Evolutionary conservation across 805 yeast species (phyloP), one percentile per base, ranked within the genome.

Genomic region (Wickerhamomyces tratensis): DNA sequence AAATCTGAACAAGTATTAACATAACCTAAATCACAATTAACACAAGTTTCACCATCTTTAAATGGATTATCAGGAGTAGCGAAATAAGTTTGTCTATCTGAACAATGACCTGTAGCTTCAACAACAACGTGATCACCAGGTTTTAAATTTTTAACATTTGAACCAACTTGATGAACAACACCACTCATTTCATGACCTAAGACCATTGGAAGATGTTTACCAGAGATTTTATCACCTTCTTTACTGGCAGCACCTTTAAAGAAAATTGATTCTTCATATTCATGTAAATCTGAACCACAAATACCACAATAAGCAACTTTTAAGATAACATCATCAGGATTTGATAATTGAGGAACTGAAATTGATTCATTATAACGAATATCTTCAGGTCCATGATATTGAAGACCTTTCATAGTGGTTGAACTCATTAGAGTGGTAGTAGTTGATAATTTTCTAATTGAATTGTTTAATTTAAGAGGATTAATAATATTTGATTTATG

Each of bases 161-260:
- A 62, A 46, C 77, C 77, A 51, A 64, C 53, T 34, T 65, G 73
- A 39, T 71, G 75, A 42, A 72, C 76, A 20, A 67, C 64, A 53
- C 77, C 77, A 36, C 75, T 74, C 58, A 76, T 76, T 57, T 72
- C 77, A 58, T 72, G 77, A 50, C 77, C 77, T 40, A 77, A 76
- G 20, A 72, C 74, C 47, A 72, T 60, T 11, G 77, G 77, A 49
- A 71, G 61, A 11, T 68, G 71, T 12, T 12, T 25, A 26, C 41
- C 41, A 34, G 38, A 34, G 15, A 39, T 34, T 6, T n/a, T 26
- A 26, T 41, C 43, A 8, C 43, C 43, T 20, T 37, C 30, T 36
- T 29, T 33, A 11, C 12, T 11, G 27, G 68, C 67, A 37, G 54
- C 61, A 43, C 62, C 57, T 8, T 69, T 69, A 58, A 73, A 72